Conservation (phyloP, 345 rosid species). For the Eucalyptus victrix region DNA sequence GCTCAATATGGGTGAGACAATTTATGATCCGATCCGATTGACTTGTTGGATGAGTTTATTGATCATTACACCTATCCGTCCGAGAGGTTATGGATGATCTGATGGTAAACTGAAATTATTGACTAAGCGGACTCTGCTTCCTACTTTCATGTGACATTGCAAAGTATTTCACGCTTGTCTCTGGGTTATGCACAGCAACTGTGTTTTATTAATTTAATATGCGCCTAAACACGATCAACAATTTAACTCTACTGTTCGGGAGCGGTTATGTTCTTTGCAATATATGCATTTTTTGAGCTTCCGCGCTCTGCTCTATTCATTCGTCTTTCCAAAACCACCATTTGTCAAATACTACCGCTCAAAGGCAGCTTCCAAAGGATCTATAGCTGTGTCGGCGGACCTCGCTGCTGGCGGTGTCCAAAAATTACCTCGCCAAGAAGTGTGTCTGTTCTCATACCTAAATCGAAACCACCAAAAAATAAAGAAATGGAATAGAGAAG, state of each 20-base stretch:
- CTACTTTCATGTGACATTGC: not conserved
- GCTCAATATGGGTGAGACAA: too few species aligned
- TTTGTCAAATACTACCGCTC: constrained; percentile 68
- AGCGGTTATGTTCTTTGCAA: constrained; percentile 51
- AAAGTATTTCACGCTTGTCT: not conserved
- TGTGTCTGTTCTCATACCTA: not conserved
- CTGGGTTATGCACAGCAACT: too few species aligned
- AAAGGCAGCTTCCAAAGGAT: constrained; percentile 82
- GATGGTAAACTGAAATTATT: not conserved
- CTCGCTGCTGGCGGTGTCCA: constrained; percentile 74
- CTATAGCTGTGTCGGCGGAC: constrained; percentile 59
- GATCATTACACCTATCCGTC: not conserved
- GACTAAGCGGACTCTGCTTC: not conserved
- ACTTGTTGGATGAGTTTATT: not conserved
- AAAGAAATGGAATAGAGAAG: not conserved
- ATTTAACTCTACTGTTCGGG: not conserved
- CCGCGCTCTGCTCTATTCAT: constrained; percentile 53
- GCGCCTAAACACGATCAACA: not conserved
- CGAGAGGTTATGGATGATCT: not conserved
- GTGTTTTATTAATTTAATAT: too few species aligned
- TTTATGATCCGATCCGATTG: too few species aligned
- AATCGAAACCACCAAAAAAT: not conserved
- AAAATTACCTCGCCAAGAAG: constrained; percentile 1
- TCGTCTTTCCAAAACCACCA: constrained; percentile 51
- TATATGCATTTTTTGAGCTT: constrained; percentile 46